Evolutionary conservation across 257 asterid species (phyloP), one percentile per base, ranked within the genome.

Genomic region (Nicotiana tabacum): DNA sequence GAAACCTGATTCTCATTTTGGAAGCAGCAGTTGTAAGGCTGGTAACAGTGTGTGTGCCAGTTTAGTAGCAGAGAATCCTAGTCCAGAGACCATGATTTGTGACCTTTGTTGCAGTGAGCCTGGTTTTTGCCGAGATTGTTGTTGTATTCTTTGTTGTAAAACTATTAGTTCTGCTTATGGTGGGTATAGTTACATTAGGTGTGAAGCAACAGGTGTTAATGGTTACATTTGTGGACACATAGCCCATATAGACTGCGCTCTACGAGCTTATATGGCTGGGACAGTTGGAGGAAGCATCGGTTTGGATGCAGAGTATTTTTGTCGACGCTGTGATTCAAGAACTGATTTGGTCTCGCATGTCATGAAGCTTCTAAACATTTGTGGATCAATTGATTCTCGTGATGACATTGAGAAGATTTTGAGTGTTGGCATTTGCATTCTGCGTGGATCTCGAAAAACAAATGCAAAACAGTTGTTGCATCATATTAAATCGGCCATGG

Each of bases 291-390:
- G 98, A 81, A 88, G 86, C 86, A 92, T 94, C 21, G 92, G 93
- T 70, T 78, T 96, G 88, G 97, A 96, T 86, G 93, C 97, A 2
- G 97, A 94, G 85, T 93, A 92, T 77, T 92, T 87, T 86, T 96
- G 99, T 39, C 92, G 97, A 27, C 91, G 96, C 21, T 96, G 99
- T 89, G 98, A 94, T 87, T 91, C 96, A 4, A 94, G 86, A 84
- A 86, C 93, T 7, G 96, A 92, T 84, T 89, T 96, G 55, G 89
- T 94, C 85, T 81, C 91, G 11, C 94, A 90, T 86, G 89, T 91
- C 74, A 67, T 32, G n/a, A 91, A 87, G 79, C 90, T 92, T 87
- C 55, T 93, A 55, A 51, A 87, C 43, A 82, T 81, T 29, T 92
- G 93, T 83, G 88, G 90, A 83, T 78, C 94, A 43, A 64, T 85